Evolutionary conservation across 1,284 basidiomycete species (phyloP), one percentile per base, ranked within the genome.

Genomic region (Tetrapyrgos nigripes): DNA sequence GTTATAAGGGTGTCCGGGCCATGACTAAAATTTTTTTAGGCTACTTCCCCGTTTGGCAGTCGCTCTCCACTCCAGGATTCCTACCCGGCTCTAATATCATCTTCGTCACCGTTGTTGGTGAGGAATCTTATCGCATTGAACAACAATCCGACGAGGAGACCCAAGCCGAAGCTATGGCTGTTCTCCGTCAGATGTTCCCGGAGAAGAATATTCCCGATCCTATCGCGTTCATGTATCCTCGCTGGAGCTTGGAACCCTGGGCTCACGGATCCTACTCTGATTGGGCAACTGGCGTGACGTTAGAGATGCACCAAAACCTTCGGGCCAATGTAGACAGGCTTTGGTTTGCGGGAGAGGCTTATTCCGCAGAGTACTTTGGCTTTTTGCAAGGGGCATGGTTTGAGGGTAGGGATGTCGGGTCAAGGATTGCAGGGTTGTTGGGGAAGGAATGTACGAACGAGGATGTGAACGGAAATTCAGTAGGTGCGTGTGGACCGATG

Each of bases 11-110:
- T n/a, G n/a, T n/a, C n/a, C n/a, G n/a, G n/a, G n/a, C n/a, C n/a
- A n/a, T n/a, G n/a, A n/a, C n/a, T n/a, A n/a, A n/a, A n/a, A n/a
- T n/a, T n/a, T n/a, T n/a, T n/a, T n/a, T n/a, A n/a, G n/a, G n/a
- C n/a, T n/a, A n/a, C n/a, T 90, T 89, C 72, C 83, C 86, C 0
- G 79, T 89, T 10, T 91, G 88, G 88, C 88, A 91, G 66, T 84
- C 82, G 63, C 74, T 91, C 49, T 88, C 91, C 66, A 79, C 85
- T 50, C 61, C 75, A 0, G 74, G 76, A 23, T 89, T 88, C 70
- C 77, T 88, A 55, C 86, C 85, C 4, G 85, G 82, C 2, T 86
- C 84, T 2, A 80, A 84, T 1, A 80, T 90, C 28, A 60, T 91
- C n/a, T 85, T 89, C 66, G 85, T 80, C 14, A 90, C 87, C 0